Base-by-base conservation (phyloP, 495 filamentous ascomycete genomes). In the Gamarada debralockiae region DNA sequence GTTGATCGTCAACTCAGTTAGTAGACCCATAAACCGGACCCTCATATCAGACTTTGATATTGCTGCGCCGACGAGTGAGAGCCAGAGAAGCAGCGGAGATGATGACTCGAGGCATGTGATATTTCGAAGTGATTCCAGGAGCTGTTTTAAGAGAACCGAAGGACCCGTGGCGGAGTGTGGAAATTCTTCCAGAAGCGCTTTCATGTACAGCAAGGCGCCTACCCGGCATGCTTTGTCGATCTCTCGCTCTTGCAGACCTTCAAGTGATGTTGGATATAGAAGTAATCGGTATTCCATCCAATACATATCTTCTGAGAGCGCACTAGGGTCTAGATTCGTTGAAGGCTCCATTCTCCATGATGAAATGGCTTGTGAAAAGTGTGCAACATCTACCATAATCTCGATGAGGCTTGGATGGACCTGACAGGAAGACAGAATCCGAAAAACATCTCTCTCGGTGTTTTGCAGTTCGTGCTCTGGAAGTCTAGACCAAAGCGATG, bases 221-320 rank as follows among this genome's bases (percentile, higher is more conserved):
- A 51, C 7, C 2, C 56, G 44, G 25, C 39, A 44, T 9, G 50
- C 51, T 51, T 47, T 55, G 20, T 51, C 33, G 17, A 48, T 29
- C 2, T 38, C 18, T 8, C 12, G 0, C 39, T 57, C 47, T 15
- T 13, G 8, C 8, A 20, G 15, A 9, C 3, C 21, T 6, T 23
- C 8, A 10, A 39, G 14, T 7, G 29, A 41, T 7, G 25, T 41
- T 1, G 54, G 54, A 18, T 52, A 52, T 14, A 39, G 21, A 14
- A 57, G 42, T 13, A 59, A 29, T 31, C 31, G 5, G 34, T 50
- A 23, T 22, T 55, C 39, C 3, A 59, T 34, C 7, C n/a, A 43
- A 31, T 59, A 55, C 15, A 55, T 13, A 42, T 59, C 56, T 29
- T 51, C 41, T 6, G 40, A 18, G 24, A 50, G 53, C 22, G 7